These are phyloP conservation scores for Yamadazyma buinensis DNA, from an alignment of 1,139 yeast species.

Conservation along the genomic window DNA sequence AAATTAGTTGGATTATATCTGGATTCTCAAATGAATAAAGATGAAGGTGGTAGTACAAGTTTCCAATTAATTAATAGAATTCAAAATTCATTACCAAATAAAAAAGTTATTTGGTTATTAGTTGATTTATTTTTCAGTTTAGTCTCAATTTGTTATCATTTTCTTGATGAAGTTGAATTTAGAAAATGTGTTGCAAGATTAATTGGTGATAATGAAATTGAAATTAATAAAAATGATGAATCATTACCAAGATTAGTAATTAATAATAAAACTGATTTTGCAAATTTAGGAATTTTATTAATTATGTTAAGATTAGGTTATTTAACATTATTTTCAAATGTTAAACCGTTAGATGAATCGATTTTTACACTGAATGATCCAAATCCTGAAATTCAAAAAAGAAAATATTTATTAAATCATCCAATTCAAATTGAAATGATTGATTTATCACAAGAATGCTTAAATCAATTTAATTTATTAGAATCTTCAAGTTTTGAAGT, in stretches of 20 bases:
- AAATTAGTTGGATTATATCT: conserved; percentile 4
- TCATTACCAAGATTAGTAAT: conserved; percentile 15
- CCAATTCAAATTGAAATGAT: conserved; percentile 20
- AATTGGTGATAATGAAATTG: conserved; percentile 19
- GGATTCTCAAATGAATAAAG: neutral
- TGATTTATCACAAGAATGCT: conserved; percentile 32
- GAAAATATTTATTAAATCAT: conserved; percentile 6
- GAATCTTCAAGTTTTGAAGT: conserved; percentile 34
- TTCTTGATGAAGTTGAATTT: conserved; percentile 38
- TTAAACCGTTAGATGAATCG: conserved; percentile 23
- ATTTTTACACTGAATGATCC: conserved; percentile 19
- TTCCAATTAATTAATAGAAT: conserved; percentile 25
- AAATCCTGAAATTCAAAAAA: conserved; percentile 15
- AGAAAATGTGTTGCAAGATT: conserved; percentile 17
- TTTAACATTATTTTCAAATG: conserved; percentile 26
- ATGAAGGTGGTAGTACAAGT: neutral
- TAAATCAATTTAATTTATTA: conserved; percentile 34
- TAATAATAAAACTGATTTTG: conserved; percentile 26
- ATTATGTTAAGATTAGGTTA: conserved; percentile 26
- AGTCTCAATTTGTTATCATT: conserved; percentile 44
- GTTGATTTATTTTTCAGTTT: conserved; percentile 40
- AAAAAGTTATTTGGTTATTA: conserved; percentile 42
- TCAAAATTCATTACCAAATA: conserved; percentile 39
- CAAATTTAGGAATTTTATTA: conserved; percentile 26
- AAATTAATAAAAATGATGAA: conserved; percentile 8